These are phyloP conservation scores for Amauroascus niger DNA, from an alignment of 2,329 filamentous ascomycete genomes.

Conservation along the genomic window DNA sequence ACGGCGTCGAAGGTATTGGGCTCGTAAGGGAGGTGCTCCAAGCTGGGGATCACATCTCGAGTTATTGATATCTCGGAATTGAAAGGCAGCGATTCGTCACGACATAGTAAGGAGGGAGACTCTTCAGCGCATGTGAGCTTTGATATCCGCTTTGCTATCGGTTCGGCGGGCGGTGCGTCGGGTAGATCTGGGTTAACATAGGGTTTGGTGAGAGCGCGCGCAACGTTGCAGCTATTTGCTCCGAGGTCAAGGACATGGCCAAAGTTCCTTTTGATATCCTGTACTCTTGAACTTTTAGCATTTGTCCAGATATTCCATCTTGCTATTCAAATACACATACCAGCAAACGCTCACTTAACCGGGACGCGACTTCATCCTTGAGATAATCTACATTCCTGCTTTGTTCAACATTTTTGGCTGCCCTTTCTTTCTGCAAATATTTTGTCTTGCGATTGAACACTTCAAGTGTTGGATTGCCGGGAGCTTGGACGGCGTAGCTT, in stretches of 20 bases:
- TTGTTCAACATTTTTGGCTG: conserved; percentile 57
- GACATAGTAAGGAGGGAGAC: conserved; percentile 65
- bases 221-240: conserved; percentile 91
- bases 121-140: conserved; percentile 74
- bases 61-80: conserved; percentile 63
- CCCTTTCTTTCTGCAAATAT: conserved; percentile 83
- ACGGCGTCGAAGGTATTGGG: conserved; percentile 77
- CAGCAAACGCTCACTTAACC: conserved; percentile 75
- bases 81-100: conserved; percentile 58
- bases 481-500: conserved; percentile 66
- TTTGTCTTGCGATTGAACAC: conserved; percentile 87
- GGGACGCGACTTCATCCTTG: conserved; percentile 78
- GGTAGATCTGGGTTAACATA: conserved; percentile 45
- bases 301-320: not conserved
- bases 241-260: conserved; percentile 80
- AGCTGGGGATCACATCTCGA: conserved; percentile 58
- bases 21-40: conserved; percentile 64
- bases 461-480: conserved; percentile 68
- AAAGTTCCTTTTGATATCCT: conserved; percentile 90
- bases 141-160: conserved; percentile 60
- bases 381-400: conserved; percentile 84
- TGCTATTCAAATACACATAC: conserved; percentile 36
- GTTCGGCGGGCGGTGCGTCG: conserved; percentile 44
- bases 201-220: conserved; percentile 62
- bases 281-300: not conserved